Conservation (phyloP, 768 basidiomycete genomes). For the Tubosaeta sp. region DNA sequence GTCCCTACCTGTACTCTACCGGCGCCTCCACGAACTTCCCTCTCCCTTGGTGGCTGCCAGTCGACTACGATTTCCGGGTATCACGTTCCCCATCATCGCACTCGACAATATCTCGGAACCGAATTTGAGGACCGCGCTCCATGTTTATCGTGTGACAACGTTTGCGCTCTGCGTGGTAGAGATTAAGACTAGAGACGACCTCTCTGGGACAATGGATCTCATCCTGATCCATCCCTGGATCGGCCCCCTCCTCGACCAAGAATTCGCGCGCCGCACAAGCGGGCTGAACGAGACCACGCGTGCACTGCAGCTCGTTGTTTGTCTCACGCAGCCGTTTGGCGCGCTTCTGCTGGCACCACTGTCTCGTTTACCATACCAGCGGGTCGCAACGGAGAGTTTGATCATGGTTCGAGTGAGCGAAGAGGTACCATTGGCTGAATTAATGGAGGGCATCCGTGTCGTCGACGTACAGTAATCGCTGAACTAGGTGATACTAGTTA, state of each 20-base stretch:
- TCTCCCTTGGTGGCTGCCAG: neutral
- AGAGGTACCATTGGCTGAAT: neutral
- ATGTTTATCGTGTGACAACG: constrained; percentile 4
- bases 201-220: neutral
- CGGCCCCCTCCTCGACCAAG: neutral
- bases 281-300: neutral
- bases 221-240: neutral
- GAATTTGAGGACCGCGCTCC: no score
- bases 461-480: neutral
- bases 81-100: neutral
- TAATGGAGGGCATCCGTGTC: neutral
- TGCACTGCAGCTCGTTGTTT: neutral
- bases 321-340: neutral
- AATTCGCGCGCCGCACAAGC: neutral
- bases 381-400: neutral
- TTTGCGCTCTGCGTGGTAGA: constrained; percentile 4
- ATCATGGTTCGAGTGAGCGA: neutral
- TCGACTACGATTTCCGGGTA: neutral
- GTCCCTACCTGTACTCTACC: neutral
- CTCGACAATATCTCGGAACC: neutral
- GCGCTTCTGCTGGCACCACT: neutral
- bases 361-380: neutral
- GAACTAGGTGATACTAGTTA: no score
- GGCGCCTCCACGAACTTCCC: neutral
- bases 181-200: neutral